Conservation (phyloP, 805 yeast genomes). For the Candida arabinofermentans region DNA sequence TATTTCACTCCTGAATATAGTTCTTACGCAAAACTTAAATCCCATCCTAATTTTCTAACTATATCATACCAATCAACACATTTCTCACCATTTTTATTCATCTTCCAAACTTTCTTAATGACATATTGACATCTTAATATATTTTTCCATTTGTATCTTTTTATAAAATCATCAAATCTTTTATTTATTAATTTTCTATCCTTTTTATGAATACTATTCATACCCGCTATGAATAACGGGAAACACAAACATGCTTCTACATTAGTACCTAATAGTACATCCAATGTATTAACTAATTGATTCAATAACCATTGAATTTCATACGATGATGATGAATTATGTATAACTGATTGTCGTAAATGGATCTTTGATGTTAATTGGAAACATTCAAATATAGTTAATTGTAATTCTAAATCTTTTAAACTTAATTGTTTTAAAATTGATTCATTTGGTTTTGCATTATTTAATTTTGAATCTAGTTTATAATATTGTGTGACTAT, state of each 20-base stretch:
- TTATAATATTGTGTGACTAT: constrained; percentile 34
- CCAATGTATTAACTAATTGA: constrained; percentile 53
- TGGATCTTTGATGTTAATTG: constrained; percentile 67
- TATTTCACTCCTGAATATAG: neutral
- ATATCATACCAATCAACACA: constrained; percentile 73
- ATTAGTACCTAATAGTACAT: constrained; percentile 57
- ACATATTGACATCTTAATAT: constrained; percentile 40
- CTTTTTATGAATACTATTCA: constrained; percentile 52
- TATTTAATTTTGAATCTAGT: constrained; percentile 46
- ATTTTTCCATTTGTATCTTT: constrained; percentile 68
- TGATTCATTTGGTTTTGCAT: constrained; percentile 47
- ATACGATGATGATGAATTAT: constrained; percentile 55
- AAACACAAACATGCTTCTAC: constrained; percentile 72
- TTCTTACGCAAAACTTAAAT: constrained; percentile 63
- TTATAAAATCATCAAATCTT: constrained; percentile 52
- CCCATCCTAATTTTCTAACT: constrained; percentile 69
- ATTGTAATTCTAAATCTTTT: constrained; percentile 58
- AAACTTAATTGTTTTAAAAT: constrained; percentile 37
- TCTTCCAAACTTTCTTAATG: constrained; percentile 46
- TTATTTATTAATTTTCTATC: constrained; percentile 49
- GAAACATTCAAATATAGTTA: constrained; percentile 67
- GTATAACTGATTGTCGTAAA: constrained; percentile 59
- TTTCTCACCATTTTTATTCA: constrained; percentile 47
- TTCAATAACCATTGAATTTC: constrained; percentile 58
- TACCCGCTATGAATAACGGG: constrained; percentile 76